These are phyloP conservation scores for Lipomyces yamadae DNA, from an alignment of 805 yeast species.

Conservation along the genomic window DNA sequence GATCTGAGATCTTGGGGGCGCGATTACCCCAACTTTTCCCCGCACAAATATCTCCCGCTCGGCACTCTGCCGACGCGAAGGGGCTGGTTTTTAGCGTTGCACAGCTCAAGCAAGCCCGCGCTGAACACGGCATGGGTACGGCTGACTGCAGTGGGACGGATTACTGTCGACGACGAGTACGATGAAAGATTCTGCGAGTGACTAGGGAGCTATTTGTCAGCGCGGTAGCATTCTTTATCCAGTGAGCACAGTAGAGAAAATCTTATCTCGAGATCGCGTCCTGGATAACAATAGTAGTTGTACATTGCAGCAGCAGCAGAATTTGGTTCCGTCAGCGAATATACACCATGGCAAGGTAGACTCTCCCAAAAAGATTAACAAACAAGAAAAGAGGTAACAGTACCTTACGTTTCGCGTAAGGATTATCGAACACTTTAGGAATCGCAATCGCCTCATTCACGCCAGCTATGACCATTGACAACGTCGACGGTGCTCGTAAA, in stretches of 20 bases:
- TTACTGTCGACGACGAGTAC: background rate
- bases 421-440: background rate
- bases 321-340: too few species aligned
- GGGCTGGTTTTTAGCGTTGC: too few species aligned
- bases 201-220: background rate
- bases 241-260: background rate
- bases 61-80: too few species aligned
- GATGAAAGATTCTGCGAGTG: background rate
- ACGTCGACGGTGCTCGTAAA: background rate
- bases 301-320: too few species aligned
- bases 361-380: too few species aligned
- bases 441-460: background rate
- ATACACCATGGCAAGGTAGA: too few species aligned
- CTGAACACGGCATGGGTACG: background rate
- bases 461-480: background rate
- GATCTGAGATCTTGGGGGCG: too few species aligned
- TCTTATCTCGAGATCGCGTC: too few species aligned
- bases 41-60: too few species aligned
- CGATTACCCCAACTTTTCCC: too few species aligned
- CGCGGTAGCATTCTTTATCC: background rate
- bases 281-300: too few species aligned
- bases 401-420: background rate
- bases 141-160: background rate
- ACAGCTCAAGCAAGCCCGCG: background rate
- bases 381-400: background rate